phyloP scores from a whole-genome alignment of 208 protist species.

The Leishmania martiniquensis region DNA sequence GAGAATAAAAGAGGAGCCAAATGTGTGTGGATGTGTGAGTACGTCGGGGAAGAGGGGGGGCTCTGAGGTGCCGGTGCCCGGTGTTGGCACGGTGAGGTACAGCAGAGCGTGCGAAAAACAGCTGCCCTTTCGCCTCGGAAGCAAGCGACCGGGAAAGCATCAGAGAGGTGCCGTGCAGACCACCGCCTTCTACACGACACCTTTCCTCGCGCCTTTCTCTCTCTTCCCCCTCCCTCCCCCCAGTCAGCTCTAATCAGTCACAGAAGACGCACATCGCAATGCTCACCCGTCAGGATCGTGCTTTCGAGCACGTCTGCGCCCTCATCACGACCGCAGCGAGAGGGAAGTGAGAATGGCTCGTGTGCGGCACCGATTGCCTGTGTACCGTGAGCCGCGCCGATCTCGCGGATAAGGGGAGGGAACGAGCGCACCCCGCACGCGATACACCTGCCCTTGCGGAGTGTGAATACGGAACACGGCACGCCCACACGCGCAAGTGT shows the following conservation, averaged over 20 bases:
- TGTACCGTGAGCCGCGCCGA: neutral
- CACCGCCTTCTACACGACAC: neutral
- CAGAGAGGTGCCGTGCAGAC: neutral
- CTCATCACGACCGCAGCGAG: neutral
- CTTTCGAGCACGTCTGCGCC: neutral
- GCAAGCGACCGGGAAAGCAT: neutral
- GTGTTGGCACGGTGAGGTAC: neutral
- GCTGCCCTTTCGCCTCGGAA: neutral
- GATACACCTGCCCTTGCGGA: neutral
- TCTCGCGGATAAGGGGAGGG: neutral
- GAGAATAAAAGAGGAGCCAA: conserved; percentile 8
- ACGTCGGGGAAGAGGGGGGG: too few species aligned
- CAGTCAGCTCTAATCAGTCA: neutral
- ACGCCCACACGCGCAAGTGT: neutral
- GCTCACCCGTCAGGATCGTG: neutral
- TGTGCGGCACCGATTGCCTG: neutral
- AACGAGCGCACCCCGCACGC: neutral
- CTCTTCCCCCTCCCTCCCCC: neutral
- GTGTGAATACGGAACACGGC: neutral
- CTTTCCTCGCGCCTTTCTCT: neutral
- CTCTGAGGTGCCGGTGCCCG: neutral
- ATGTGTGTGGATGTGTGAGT: too few species aligned
- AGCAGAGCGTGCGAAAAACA: neutral
- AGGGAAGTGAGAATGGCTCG: neutral
- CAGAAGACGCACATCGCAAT: neutral